phyloP scores from a whole-genome alignment of 768 basidiomycete genomes.

The Serendipita sp. region DNA sequence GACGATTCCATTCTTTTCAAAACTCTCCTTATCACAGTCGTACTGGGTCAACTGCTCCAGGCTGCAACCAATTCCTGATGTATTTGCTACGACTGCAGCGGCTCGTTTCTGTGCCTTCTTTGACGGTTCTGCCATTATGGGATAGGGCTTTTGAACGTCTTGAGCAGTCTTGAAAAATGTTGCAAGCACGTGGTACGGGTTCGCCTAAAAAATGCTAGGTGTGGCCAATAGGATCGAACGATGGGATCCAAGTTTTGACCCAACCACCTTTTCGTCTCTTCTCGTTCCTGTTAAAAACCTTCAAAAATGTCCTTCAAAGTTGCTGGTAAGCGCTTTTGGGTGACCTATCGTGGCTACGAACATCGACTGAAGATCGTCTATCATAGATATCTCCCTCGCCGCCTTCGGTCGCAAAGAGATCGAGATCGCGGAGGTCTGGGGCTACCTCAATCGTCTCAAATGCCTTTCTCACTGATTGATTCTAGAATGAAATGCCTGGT shows the following conservation, averaged over 20 bases:
- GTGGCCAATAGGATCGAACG: slow-evolving; percentile 2
- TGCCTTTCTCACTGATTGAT: background rate
- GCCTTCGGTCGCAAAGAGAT: slow-evolving; percentile 99
- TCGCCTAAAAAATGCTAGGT: background rate
- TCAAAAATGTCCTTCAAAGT: slow-evolving; percentile 73
- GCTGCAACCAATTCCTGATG: slow-evolving; percentile 29
- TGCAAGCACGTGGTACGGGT: background rate
- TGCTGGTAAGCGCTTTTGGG: slow-evolving; percentile 37
- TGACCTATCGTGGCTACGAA: too few species aligned
- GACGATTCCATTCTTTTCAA: slow-evolving; percentile 17
- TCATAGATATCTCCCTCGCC: slow-evolving; percentile 80
- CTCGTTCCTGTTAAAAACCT: slow-evolving; percentile 10
- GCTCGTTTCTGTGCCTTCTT: slow-evolving; percentile 8
- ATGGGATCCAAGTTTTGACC: slow-evolving; percentile 11
- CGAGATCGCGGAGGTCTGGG: slow-evolving; percentile 85
- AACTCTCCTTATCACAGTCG: slow-evolving; percentile 33
- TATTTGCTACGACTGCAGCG: background rate
- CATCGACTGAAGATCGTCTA: background rate
- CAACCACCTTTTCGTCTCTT: slow-evolving; percentile 13
- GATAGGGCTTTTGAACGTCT: background rate
- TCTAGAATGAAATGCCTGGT: slow-evolving; percentile 83
- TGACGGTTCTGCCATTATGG: slow-evolving; percentile 18
- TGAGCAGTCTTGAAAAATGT: background rate
- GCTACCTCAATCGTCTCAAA: slow-evolving; percentile 10
- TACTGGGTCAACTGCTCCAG: slow-evolving; percentile 61